phyloP scores from a whole-genome alignment of 352 stramenopile species.

The Pythium sp. region DNA sequence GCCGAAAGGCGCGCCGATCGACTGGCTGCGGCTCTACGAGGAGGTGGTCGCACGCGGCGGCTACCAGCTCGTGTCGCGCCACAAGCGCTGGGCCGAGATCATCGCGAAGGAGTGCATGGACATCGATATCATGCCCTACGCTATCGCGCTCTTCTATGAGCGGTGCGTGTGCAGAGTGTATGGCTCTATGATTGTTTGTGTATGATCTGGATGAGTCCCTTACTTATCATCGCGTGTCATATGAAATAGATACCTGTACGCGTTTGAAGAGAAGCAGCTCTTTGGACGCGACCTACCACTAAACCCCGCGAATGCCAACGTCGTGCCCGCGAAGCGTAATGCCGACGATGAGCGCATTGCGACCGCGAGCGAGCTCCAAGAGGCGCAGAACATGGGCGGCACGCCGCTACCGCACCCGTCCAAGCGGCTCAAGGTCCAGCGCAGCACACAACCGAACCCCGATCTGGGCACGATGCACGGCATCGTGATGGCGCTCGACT shows the following conservation, averaged over 20 bases:
- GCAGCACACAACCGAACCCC: constrained; percentile 27
- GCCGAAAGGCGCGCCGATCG: constrained; percentile 48
- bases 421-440: constrained; percentile 69
- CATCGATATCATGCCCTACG: constrained; percentile 62
- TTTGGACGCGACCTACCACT: constrained; percentile 54
- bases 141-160: constrained; percentile 61
- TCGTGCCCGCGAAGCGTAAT: constrained; percentile 20
- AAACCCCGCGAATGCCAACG: not conserved
- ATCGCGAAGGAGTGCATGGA: constrained; percentile 44
- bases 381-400: constrained; percentile 57
- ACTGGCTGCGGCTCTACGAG: constrained; percentile 81
- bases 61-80: constrained; percentile 46
- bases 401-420: constrained; percentile 57
- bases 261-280: constrained; percentile 81
- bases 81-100: constrained; percentile 53
- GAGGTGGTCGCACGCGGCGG: constrained; percentile 70
- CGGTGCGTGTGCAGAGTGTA: constrained; percentile 15
- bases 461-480: constrained; percentile 65
- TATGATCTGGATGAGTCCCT: not conserved
- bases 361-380: constrained; percentile 58
- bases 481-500: constrained; percentile 73
- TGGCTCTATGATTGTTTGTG: not conserved
- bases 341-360: constrained; percentile 39
- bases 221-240: not conserved
- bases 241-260: constrained; percentile 30